Percentiles rank a stretch among this genome's conserved stretches.
Evolutionary conservation across 805 yeast species (phyloP).

Genomic region (Yamadazyma phyllophila): DNA sequence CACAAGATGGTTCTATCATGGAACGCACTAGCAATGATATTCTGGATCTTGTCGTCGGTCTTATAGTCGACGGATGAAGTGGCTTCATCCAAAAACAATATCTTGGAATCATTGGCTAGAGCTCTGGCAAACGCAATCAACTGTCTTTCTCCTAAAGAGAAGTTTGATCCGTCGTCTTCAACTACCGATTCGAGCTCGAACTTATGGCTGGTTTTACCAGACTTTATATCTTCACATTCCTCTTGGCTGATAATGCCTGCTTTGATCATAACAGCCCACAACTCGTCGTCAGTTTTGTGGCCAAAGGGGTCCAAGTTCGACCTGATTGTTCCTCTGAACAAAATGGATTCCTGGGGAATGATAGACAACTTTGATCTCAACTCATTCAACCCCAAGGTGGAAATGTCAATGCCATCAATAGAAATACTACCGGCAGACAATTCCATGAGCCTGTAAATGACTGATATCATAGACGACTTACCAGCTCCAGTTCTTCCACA

Average conservation of each 20-base stretch:
- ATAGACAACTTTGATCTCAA: constrained; percentile 59
- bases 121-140: constrained; percentile 82
- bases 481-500: constrained; percentile 94
- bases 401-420: constrained; percentile 60
- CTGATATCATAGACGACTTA: constrained; percentile 62
- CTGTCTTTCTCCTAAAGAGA: constrained; percentile 79
- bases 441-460: constrained; percentile 57
- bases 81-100: constrained; percentile 83
- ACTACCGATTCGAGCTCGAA: constrained; percentile 45
- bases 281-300: constrained; percentile 44
- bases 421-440: constrained; percentile 44
- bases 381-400: constrained; percentile 49
- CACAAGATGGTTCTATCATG: constrained; percentile 71
- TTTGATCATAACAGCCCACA: constrained; percentile 58
- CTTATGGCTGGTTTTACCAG: constrained; percentile 28
- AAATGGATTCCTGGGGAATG: constrained; percentile 70
- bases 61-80: constrained; percentile 80
- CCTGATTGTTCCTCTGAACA: constrained; percentile 58
- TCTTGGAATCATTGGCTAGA: constrained; percentile 67
- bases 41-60: constrained; percentile 76
- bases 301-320: constrained; percentile 63
- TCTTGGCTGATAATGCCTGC: constrained; percentile 38
- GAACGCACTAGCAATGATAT: constrained; percentile 67
- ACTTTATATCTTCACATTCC: constrained; percentile 28
- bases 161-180: constrained; percentile 69